Conservation (phyloP, 352 stramenopile genomes). For the Thraustochytrium sp. region DNA sequence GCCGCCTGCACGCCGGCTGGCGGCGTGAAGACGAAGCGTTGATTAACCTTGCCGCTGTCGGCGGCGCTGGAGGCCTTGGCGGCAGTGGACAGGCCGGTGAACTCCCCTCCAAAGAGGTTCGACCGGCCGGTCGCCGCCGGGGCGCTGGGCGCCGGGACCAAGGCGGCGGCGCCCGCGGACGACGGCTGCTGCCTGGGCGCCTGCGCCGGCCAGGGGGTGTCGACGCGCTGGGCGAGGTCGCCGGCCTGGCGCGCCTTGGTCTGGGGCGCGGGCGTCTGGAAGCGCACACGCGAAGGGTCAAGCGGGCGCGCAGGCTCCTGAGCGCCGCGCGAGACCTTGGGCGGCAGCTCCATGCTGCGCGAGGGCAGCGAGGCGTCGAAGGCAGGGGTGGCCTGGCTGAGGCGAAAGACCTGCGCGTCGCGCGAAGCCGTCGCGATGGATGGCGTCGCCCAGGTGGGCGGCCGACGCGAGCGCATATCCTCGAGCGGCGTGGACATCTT, state of each 20-base stretch:
- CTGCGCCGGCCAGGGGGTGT: not conserved
- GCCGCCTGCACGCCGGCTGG: not conserved
- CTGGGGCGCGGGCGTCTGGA: not conserved
- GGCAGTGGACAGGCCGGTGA: not conserved
- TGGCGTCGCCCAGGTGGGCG: slow-evolving; percentile 13
- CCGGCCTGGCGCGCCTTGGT: not conserved
- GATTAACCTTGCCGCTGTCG: not conserved
- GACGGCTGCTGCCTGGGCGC: no score
- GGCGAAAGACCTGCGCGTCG: not conserved
- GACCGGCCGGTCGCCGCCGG: no score
- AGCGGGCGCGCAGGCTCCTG: not conserved
- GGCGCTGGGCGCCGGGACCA: no score
- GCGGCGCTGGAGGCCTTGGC: not conserved
- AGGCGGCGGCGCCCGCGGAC: no score
- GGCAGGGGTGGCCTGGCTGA: not conserved
- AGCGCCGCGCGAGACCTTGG: not conserved
- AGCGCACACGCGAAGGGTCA: not conserved
- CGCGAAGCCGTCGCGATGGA: slow-evolving; percentile 8
- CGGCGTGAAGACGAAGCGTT: slow-evolving; percentile 5
- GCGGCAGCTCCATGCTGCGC: not conserved
- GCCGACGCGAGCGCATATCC: not conserved
- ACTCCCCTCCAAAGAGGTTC: not conserved
- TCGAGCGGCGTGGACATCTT: slow-evolving; percentile 39
- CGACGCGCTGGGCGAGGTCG: not conserved
- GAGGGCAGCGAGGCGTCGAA: not conserved